Evolutionary conservation across 1,284 basidiomycete species (phyloP), one percentile per base, ranked within the genome.

Genomic region (Naganishia liquefaciens): DNA sequence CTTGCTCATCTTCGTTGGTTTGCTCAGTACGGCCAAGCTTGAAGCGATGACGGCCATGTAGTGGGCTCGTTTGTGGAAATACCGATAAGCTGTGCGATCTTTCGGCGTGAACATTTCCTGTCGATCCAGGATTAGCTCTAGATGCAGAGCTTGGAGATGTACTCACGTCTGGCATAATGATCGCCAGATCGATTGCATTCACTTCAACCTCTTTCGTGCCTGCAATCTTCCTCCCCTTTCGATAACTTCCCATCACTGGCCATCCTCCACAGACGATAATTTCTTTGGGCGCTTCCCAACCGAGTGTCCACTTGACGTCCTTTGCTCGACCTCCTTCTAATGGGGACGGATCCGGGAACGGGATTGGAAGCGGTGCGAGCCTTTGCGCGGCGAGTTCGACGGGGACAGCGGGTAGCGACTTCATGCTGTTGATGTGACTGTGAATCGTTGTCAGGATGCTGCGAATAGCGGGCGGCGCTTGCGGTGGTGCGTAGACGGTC

Each of bases 31-130:
- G 51, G 78, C 79, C 65, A 97, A 77, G 0, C 85, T 84, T 10
- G 85, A 82, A 3, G 89, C 90, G 57, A 99, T 81, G 3, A 85
- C 85, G 9, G 93, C 88, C 15, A 98, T 84, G 79, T 93, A 99
- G 75, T 89, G 94, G 0, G 91, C 88, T 49, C 91, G 83, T 77
- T 99, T 99, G 76, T 95, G 89, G 75, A 95, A 94, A 78, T 91
- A 94, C 21, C 96, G 86, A 40, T 87, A 86, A 74, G 94, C 90
- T 63, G 93, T 81, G 70, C 93, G 91, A 75, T 99, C 95, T 76
- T 98, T 99, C 71, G 94, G 90, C 79, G 96, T 92, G 73, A 99
- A 93, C 28, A 97, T 70, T 27, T 63, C 58, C 76, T 76, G 67
- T 23, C 19, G 39, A 30, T 9, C 25, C 44, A 42, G 5, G 21